Evolutionary conservation across 148 eudicot genomes (phyloP).

Genomic region (Linanthus parryae): DNA sequence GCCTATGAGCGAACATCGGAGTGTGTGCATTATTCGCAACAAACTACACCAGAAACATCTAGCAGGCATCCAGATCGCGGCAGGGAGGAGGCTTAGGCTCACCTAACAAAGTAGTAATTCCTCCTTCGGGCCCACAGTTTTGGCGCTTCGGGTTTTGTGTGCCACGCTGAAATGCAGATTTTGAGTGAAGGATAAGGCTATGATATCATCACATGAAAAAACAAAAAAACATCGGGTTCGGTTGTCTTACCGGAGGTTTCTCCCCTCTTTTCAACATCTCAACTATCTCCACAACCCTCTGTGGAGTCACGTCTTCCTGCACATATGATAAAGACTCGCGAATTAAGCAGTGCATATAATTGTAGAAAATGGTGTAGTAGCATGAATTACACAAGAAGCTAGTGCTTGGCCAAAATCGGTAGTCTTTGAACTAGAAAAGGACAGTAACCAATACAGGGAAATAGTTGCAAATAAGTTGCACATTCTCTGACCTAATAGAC

Average conservation of each 20-base stretch:
- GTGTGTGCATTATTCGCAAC: conserved; percentile 2
- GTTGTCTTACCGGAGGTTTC: conserved; percentile 11
- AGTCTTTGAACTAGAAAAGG: too few species aligned
- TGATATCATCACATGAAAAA: too few species aligned
- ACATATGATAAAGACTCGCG: too few species aligned
- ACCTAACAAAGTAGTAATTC: conserved; percentile 8
- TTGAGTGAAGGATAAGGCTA: background rate
- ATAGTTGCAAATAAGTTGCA: too few species aligned
- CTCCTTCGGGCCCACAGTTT: conserved; percentile 9
- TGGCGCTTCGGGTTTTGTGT: conserved; percentile 12
- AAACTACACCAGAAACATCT: background rate
- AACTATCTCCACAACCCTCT: conserved; percentile 9
- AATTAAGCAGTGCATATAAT: too few species aligned
- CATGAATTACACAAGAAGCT: too few species aligned
- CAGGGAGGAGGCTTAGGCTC: conserved; percentile 14
- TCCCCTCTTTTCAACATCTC: conserved; percentile 8
- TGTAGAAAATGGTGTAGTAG: too few species aligned
- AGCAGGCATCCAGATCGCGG: conserved; percentile 13
- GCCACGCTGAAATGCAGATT: conserved; percentile 6
- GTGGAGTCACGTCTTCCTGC: conserved; percentile 12
- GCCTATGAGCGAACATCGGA: too few species aligned
- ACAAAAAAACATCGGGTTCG: too few species aligned
- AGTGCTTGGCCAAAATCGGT: too few species aligned
- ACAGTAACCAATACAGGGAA: too few species aligned
- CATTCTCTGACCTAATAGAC: too few species aligned